Base-by-base conservation (phyloP, 2,329 filamentous ascomycete species). In the Tolypocladium paradoxum region DNA sequence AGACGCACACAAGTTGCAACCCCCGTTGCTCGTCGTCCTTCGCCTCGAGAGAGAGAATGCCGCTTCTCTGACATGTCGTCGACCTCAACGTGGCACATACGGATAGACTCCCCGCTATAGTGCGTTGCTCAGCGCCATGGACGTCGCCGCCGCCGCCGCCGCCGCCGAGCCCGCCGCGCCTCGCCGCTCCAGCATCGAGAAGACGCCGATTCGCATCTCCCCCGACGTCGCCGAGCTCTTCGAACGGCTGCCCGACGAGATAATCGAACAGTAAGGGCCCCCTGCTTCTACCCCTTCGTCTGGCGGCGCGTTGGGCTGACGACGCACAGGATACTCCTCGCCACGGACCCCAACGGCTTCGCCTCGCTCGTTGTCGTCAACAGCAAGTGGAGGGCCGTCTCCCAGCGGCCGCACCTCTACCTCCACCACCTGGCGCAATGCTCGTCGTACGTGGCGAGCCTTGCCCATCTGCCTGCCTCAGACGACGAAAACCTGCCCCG, bases 301-400 rank as follows among this genome's bases (percentile, higher is more conserved):
- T 40, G 20, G 49, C 4, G 4, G 45, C 36, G 40, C 34, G 34
- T 33, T 16, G 24, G 33, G 3, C 46, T 47, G 34, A 50, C 31
- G 27, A 6, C 11, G 7, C 49, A 24, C 60, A 87, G 83, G 61
- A 85, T 87, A 59, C 74, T 87, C 37, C 73, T 75, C 58, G 71
- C 75, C 37, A 75, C 80, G 58, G 81, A 83, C 57, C 76, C 84
- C 48, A 78, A 81, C 65, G 77, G 76, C 55, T 87, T 87, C 67
- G 83, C 84, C 46, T 87, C 84, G 37, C 76, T 87, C 56, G 69
- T 83, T 47, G 69, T 86, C 51, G 70, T 87, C 58, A 86, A 85
- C 70, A 71, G 77, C 49, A 83, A 82, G 70, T 87, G 83, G 83
- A 75, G 82, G 55, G 73, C 73, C 53, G 76, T 83, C 56, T 84